Conservation (phyloP, 352 stramenopile genomes). For the Ophiocytium majus region DNA sequence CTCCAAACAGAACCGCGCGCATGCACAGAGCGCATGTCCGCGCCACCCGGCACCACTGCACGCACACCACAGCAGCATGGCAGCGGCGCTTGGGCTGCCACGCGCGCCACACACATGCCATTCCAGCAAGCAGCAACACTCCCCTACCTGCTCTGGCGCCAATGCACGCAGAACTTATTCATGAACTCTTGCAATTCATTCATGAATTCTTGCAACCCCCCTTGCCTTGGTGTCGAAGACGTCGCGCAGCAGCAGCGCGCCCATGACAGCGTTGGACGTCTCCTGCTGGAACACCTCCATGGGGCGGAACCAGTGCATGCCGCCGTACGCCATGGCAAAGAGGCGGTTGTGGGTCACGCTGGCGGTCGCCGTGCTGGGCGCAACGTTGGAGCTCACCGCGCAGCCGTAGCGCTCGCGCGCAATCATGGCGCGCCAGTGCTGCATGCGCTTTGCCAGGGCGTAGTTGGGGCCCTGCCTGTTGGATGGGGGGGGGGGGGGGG, state of each 20-base stretch:
- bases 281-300: constrained; percentile 61
- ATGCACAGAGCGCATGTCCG: too few species aligned
- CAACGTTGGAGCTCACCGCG: constrained; percentile 77
- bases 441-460: constrained; percentile 77
- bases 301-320: constrained; percentile 56
- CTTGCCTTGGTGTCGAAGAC: constrained; percentile 35
- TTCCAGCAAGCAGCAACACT: too few species aligned
- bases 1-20: too few species aligned
- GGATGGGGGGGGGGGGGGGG: too few species aligned
- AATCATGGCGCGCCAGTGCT: constrained; percentile 78
- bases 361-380: constrained; percentile 76
- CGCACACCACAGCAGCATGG: too few species aligned
- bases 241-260: constrained; percentile 59
- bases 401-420: constrained; percentile 66
- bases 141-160: too few species aligned
- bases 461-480: constrained; percentile 81
- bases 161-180: too few species aligned
- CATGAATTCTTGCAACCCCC: too few species aligned
- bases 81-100: too few species aligned
- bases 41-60: too few species aligned
- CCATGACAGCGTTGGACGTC: constrained; percentile 62
- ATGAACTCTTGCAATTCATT: too few species aligned
- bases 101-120: too few species aligned
- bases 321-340: constrained; percentile 58
- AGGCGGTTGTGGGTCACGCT: constrained; percentile 56